phyloP scores from a whole-genome alignment of 805 yeast species.

The Kazachstania kunashirensis region DNA sequence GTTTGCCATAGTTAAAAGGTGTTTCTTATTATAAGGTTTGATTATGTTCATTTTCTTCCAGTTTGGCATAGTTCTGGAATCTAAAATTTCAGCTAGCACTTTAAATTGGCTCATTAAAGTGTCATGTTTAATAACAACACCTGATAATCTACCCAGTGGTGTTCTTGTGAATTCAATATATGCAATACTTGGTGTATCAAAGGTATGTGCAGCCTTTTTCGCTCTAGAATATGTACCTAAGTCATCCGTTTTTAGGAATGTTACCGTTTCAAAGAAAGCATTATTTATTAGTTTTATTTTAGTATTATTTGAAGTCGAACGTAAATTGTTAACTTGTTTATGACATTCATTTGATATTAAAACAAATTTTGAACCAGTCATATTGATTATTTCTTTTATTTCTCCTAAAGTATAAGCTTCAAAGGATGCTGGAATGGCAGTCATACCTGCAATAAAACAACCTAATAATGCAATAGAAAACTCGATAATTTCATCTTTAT shows the following conservation, averaged over 20 bases:
- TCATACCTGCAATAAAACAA: constrained; percentile 85
- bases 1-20: constrained; percentile 9
- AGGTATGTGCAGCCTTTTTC: constrained; percentile 49
- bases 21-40: constrained; percentile 30
- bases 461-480: constrained; percentile 82
- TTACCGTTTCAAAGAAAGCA: constrained; percentile 23
- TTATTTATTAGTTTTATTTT: constrained; percentile 26
- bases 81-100: constrained; percentile 56
- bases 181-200: constrained; percentile 75
- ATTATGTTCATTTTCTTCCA: constrained; percentile 41
- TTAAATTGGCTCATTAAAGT: constrained; percentile 85
- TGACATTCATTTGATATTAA: constrained; percentile 72
- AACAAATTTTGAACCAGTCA: constrained; percentile 68
- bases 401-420: constrained; percentile 55
- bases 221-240: constrained; percentile 63
- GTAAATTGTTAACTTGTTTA: constrained; percentile 61
- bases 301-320: constrained; percentile 33
- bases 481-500: constrained; percentile 74
- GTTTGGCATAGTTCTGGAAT: constrained; percentile 40
- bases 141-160: constrained; percentile 84
- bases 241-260: constrained; percentile 62
- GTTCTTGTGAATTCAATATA: constrained; percentile 88
- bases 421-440: constrained; percentile 87
- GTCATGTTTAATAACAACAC: constrained; percentile 85
- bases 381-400: constrained; percentile 57